Conservation (phyloP, 2,329 filamentous ascomycete species). For the Fusarium sp. region DNA sequence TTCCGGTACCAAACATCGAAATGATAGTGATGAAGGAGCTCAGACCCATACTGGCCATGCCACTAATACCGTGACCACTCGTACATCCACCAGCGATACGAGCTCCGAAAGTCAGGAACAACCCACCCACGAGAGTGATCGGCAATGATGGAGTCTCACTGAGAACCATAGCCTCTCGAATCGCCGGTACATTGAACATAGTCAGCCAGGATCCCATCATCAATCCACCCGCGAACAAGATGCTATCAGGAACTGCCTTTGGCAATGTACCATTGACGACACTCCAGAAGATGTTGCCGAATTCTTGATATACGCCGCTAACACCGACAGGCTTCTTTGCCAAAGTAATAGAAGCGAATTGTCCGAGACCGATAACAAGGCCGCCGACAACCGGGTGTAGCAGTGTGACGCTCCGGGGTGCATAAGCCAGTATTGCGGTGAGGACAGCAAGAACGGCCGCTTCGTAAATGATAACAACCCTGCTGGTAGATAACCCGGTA, state of each 20-base stretch:
- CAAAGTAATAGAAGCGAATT: constrained; percentile 14
- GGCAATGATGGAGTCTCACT: constrained; percentile 1
- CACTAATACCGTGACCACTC: constrained; percentile 25
- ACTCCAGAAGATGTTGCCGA: constrained; percentile 12
- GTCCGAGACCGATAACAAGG: constrained; percentile 6
- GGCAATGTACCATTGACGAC: background rate
- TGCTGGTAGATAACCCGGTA: constrained; percentile 8
- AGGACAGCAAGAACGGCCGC: constrained; percentile 9
- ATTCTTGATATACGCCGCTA: constrained; percentile 13
- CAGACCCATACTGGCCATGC: constrained; percentile 22
- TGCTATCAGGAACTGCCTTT: background rate
- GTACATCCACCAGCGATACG: constrained; percentile 25
- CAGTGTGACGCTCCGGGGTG: constrained; percentile 16
- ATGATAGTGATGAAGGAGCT: constrained; percentile 11
- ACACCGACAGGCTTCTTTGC: constrained; percentile 15
- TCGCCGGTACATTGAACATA: background rate
- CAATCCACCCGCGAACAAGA: background rate
- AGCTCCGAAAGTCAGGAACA: background rate
- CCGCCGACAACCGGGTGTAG: constrained; percentile 23
- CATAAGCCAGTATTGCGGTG: background rate
- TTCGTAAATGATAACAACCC: constrained; percentile 16
- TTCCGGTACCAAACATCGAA: constrained; percentile 16
- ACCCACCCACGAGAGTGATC: background rate
- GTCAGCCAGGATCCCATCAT: constrained; percentile 17
- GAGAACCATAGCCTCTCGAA: constrained; percentile 3